Base-by-base conservation (phyloP, 169 alveolate genomes). In the Plasmodium ovale region DNA sequence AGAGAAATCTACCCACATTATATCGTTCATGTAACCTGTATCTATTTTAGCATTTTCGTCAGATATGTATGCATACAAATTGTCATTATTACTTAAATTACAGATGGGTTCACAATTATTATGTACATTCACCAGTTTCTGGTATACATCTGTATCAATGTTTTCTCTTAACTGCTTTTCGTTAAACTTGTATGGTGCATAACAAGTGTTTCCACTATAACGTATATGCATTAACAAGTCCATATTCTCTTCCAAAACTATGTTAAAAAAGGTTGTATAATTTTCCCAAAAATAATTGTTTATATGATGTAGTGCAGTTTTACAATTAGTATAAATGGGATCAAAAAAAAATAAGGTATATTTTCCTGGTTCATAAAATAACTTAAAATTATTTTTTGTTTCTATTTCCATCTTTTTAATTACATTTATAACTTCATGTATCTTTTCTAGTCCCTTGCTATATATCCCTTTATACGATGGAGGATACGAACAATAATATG, bases 211-310 rank as follows among this genome's bases (percentile, higher is more conserved):
- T 10, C 53, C 60, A 1, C 60, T 39, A 12, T 6, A 21, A 29
- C 73, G 49, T 16, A 25, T 21, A 3, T 33, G 19, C 0, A 62
- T 53, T 33, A 74, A 74, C 12, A 14, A 58, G 0, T 59, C 1
- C 14, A 51, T 1, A 60, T 74, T 74, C 14, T 74, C 88, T 59
- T 21, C 42, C 35, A 59, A 3, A 1, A 59, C n/a, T 2, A 74
- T 74, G 23, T 60, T 7, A 74, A 42, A 74, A 16, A 74, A 74
- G 19, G 44, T 39, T 3, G 19, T 39, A 23, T 62, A 74, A 10
- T 74, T 59, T 0, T 74, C 54, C 88, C 88, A 74, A 21, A 74
- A 74, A 19, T 37, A 74, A 21, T 74, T 74, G 19, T 64, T 74
- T 29, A 74, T 25, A 42, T 74, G 27, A 25, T 74, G 73, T 14